Evolutionary conservation across 2,329 filamentous ascomycete genomes (phyloP).

Genomic region (Exophiala oligosperma): DNA sequence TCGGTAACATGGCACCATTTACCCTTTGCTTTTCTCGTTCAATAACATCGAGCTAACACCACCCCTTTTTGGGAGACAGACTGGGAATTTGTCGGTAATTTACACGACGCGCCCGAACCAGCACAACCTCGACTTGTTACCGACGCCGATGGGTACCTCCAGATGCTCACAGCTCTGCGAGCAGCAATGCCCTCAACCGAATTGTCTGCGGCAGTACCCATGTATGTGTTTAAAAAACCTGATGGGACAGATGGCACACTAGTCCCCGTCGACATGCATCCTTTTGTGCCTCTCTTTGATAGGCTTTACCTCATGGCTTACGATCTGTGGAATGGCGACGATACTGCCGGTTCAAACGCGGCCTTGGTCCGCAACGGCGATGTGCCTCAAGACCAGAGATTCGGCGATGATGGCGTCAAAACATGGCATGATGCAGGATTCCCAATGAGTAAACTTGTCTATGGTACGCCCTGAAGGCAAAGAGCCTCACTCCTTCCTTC

Average conservation of each 20-base stretch:
- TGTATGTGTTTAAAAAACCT: background rate
- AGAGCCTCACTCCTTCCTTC: background rate
- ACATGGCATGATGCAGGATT: constrained; percentile 1
- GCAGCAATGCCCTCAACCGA: background rate
- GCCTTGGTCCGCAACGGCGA: background rate
- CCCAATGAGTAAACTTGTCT: constrained; percentile 1
- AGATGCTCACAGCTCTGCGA: constrained; percentile 2
- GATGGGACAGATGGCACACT: background rate
- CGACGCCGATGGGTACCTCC: constrained; percentile 1
- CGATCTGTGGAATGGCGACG: background rate
- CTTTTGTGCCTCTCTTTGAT: background rate
- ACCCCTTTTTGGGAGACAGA: background rate
- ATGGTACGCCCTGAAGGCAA: background rate
- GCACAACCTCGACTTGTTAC: background rate
- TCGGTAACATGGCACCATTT: background rate
- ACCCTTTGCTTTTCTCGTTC: too few relatives aligned
- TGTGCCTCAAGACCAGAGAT: background rate
- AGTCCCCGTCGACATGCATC: constrained; percentile 2
- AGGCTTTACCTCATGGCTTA: constrained; percentile 7
- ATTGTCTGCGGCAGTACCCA: constrained; percentile 1
- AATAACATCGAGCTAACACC: too few relatives aligned
- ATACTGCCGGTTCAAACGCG: constrained; percentile 3
- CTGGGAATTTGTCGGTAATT: constrained; percentile 3
- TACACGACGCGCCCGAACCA: background rate
- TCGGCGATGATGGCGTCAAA: background rate